Conservation (phyloP, 768 basidiomycete genomes). For the Lyophyllum semitale region DNA sequence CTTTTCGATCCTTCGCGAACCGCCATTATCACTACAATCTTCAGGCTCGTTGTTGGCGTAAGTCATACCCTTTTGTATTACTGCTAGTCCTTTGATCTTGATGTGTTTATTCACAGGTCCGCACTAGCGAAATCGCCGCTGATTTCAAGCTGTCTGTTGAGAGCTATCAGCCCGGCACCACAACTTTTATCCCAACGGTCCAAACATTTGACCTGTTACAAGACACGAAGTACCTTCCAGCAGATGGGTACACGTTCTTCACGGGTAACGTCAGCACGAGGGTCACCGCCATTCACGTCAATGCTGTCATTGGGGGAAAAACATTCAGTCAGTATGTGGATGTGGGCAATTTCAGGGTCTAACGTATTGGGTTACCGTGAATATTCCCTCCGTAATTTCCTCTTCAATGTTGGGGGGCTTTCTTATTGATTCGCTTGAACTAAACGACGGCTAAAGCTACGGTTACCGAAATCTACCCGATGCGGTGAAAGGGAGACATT, state of each 20-base stretch:
- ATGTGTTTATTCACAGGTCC: too few relatives aligned
- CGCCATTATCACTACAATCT: not conserved
- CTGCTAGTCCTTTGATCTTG: too few relatives aligned
- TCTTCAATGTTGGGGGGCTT: too few relatives aligned
- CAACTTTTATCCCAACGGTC: not conserved
- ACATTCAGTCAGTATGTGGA: not conserved
- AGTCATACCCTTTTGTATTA: too few relatives aligned
- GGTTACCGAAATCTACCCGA: too few relatives aligned
- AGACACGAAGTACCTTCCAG: not conserved
- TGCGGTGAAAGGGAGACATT: too few relatives aligned
- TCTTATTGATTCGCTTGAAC: too few relatives aligned
- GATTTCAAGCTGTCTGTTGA: not conserved
- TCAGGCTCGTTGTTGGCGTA: not conserved
- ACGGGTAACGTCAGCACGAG: not conserved
- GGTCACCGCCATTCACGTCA: not conserved
- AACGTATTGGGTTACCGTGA: too few relatives aligned
- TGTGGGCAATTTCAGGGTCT: not conserved
- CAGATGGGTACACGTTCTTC: conserved; percentile 1
- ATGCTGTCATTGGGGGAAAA: not conserved
- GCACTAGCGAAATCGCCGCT: not conserved
- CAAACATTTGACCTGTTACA: not conserved
- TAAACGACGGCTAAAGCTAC: too few relatives aligned
- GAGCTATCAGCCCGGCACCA: not conserved
- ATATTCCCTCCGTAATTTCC: too few relatives aligned
- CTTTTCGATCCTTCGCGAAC: not conserved